Evolutionary conservation across 2,329 filamentous ascomycete genomes (phyloP).

Genomic region (Trichoderma citrinoviride): DNA sequence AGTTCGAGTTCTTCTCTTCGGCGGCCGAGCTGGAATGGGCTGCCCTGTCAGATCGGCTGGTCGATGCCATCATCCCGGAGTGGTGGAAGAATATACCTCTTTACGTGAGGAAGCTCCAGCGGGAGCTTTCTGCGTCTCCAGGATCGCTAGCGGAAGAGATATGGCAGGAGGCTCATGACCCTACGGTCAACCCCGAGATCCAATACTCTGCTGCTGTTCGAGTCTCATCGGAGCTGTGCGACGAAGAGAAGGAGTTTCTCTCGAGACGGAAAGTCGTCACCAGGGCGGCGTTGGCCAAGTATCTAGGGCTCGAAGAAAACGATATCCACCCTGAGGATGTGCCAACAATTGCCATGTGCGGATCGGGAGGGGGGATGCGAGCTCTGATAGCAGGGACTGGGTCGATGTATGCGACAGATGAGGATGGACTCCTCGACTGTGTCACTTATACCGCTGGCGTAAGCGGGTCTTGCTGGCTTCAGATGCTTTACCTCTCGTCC

Average conservation of each 20-base stretch:
- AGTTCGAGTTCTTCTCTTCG: slow-evolving; percentile 54
- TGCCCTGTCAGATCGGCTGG: slow-evolving; percentile 56
- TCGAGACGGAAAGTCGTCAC: slow-evolving; percentile 66
- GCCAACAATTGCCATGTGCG: slow-evolving; percentile 88
- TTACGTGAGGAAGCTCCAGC: slow-evolving; percentile 78
- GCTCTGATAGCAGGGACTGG: slow-evolving; percentile 89
- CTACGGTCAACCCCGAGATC: slow-evolving; percentile 82
- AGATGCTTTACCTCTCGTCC: slow-evolving; percentile 75
- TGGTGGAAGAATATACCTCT: slow-evolving; percentile 77
- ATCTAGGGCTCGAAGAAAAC: slow-evolving; percentile 72
- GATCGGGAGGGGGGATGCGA: slow-evolving; percentile 85
- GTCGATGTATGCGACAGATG: slow-evolving; percentile 77
- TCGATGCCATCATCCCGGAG: slow-evolving; percentile 71
- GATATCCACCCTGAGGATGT: slow-evolving; percentile 92
- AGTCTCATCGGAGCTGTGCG: slow-evolving; percentile 75
- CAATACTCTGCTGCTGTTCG: slow-evolving; percentile 76
- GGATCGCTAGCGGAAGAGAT: slow-evolving; percentile 90
- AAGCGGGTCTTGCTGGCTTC: slow-evolving; percentile 94
- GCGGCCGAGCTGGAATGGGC: slow-evolving; percentile 56
- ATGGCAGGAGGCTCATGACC: slow-evolving; percentile 86
- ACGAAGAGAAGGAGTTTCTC: slow-evolving; percentile 76
- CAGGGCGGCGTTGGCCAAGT: slow-evolving; percentile 72
- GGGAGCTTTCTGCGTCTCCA: slow-evolving; percentile 80
- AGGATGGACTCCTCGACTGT: slow-evolving; percentile 90
- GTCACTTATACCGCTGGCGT: slow-evolving; percentile 94